These are phyloP conservation scores for Golubevia pallescens DNA, from an alignment of 1,284 basidiomycete species.

Conservation along the genomic window DNA sequence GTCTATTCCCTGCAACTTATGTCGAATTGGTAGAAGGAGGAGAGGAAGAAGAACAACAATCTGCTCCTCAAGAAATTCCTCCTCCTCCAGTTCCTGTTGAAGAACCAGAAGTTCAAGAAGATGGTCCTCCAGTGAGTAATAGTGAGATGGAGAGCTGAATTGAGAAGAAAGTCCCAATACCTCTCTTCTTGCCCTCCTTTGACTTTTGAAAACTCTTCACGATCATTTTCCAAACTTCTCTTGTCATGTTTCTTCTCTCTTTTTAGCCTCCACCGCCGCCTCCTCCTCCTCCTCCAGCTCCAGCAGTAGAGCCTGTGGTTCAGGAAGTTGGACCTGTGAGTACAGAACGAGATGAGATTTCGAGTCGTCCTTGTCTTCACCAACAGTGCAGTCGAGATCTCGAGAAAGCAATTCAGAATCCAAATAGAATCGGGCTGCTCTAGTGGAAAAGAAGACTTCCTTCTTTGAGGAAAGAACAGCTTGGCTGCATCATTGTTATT, in stretches of 20 bases:
- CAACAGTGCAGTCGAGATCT: too few relatives aligned
- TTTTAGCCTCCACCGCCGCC: background rate
- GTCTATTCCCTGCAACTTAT: slow-evolving; percentile 59
- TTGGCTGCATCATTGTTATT: too few relatives aligned
- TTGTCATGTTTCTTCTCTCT: background rate
- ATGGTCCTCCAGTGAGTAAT: background rate
- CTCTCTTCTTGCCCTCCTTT: too few relatives aligned
- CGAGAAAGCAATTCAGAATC: too few relatives aligned
- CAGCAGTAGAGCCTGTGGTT: slow-evolving; percentile 3
- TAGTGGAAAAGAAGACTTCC: too few relatives aligned
- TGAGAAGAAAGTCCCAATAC: too few relatives aligned
- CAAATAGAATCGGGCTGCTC: too few relatives aligned
- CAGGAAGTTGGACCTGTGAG: slow-evolving; percentile 10
- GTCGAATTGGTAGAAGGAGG: slow-evolving; percentile 40
- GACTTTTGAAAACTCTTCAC: too few relatives aligned
- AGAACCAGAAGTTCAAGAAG: background rate
- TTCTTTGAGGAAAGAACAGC: too few relatives aligned
- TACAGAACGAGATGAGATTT: too few relatives aligned
- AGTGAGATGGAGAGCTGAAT: background rate
- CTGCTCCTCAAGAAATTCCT: slow-evolving; percentile 23
- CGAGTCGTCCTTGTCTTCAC: too few relatives aligned
- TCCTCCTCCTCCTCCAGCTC: background rate
- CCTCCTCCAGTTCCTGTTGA: slow-evolving; percentile 16
- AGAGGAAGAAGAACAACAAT: slow-evolving; percentile 2
- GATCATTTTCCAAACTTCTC: too few relatives aligned